phyloP scores from a whole-genome alignment of 2,329 filamentous ascomycete species.

The Periconia sp. region DNA sequence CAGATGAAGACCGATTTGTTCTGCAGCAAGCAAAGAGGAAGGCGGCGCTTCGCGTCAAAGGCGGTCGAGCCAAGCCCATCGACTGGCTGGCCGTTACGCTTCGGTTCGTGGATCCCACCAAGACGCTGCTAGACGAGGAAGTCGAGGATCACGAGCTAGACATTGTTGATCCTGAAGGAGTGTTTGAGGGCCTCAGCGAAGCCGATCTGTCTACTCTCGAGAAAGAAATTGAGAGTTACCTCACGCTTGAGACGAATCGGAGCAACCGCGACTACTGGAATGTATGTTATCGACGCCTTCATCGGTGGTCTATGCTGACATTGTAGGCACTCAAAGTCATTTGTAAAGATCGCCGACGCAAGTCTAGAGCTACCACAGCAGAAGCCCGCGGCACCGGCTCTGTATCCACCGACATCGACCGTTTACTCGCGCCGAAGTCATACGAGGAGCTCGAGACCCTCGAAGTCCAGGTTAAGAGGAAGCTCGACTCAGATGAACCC shows the following conservation, averaged over 20 bases:
- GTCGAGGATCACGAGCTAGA: conserved; percentile 76
- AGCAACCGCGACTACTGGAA: conserved; percentile 89
- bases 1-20: conserved; percentile 94
- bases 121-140: conserved; percentile 82
- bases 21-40: conserved; percentile 98
- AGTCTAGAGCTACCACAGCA: conserved; percentile 63
- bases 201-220: conserved; percentile 76
- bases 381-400: conserved; percentile 80
- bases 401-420: conserved; percentile 87
- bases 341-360: conserved; percentile 76
- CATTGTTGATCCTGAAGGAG: conserved; percentile 78
- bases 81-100: conserved; percentile 93
- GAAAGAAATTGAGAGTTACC: conserved; percentile 79
- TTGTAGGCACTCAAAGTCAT: conserved; percentile 78
- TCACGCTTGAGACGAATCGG: conserved; percentile 77
- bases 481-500: conserved; percentile 85
- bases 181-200: conserved; percentile 75
- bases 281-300: conserved; percentile 49
- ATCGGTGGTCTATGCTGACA: conserved; percentile 27
- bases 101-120: conserved; percentile 83
- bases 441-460: conserved; percentile 85
- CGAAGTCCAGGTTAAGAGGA: conserved; percentile 84
- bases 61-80: conserved; percentile 87
- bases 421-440: conserved; percentile 82
- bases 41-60: conserved; percentile 90